These are phyloP conservation scores for Pascua guehoae DNA, from an alignment of 1,284 basidiomycete genomes.

Conservation along the genomic window DNA sequence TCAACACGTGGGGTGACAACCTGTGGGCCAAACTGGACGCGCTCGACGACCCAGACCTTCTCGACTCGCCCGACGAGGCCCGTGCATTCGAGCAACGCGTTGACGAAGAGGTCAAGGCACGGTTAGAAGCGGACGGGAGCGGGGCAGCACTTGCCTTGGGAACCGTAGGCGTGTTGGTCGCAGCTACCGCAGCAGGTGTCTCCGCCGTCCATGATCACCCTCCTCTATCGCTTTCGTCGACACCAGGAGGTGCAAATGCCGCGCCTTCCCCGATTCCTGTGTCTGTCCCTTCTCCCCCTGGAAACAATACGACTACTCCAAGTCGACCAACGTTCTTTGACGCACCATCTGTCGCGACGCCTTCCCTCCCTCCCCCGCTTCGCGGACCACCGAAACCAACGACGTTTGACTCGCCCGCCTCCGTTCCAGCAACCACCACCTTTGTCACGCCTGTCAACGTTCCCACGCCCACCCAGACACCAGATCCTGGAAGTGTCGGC, in stretches of 20 bases:
- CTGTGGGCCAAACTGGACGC: constrained; percentile 10
- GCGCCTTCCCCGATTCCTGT: too few relatives aligned
- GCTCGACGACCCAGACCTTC: constrained; percentile 1
- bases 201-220: neutral
- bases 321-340: neutral
- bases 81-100: constrained; percentile 3
- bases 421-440: neutral
- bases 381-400: neutral
- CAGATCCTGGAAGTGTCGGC: constrained; percentile 13
- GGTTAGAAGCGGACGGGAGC: neutral
- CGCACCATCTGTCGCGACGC: constrained; percentile 11
- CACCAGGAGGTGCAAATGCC: neutral
- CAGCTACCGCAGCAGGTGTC: neutral
- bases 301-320: neutral
- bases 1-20: neutral
- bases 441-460: constrained; percentile 10
- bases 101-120: neutral
- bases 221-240: neutral
- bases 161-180: neutral
- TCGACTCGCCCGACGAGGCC: constrained; percentile 3
- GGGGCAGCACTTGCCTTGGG: neutral
- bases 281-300: neutral
- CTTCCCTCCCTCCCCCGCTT: neutral
- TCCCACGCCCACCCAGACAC: constrained; percentile 8
- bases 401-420: neutral